Percentiles rank a stretch among this genome's conserved stretches.
Evolutionary conservation across 2,329 filamentous ascomycete genomes (phyloP).

Genomic region (Cryoendolithus antarcticus): DNA sequence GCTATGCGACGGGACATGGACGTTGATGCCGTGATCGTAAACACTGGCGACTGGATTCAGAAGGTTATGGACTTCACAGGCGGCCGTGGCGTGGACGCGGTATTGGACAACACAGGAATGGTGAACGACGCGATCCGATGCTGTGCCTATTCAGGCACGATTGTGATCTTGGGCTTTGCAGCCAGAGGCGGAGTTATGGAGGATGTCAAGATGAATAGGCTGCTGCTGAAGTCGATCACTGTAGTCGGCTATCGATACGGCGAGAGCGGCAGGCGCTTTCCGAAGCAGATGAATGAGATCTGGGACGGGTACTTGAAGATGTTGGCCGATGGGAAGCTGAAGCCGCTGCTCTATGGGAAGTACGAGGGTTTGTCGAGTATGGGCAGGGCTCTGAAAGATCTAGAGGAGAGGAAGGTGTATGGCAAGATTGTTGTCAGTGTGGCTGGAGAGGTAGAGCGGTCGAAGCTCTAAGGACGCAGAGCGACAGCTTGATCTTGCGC

Average conservation of each 20-base stretch:
- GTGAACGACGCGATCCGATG: constrained; percentile 44
- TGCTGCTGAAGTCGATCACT: constrained; percentile 41
- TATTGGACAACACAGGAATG: constrained; percentile 47
- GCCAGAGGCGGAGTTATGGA: constrained; percentile 42
- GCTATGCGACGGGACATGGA: constrained; percentile 15
- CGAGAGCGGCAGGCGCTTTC: constrained; percentile 40
- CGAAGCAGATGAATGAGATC: constrained; percentile 34
- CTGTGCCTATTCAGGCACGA: constrained; percentile 39
- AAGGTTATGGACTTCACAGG: constrained; percentile 36
- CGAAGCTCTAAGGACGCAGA: constrained; percentile 12
- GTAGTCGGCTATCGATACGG: constrained; percentile 47
- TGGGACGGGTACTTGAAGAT: constrained; percentile 41
- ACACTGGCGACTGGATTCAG: constrained; percentile 40
- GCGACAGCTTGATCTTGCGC: no score
- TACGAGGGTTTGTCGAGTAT: constrained; percentile 41
- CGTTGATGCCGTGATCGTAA: constrained; percentile 24
- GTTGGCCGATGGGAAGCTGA: constrained; percentile 35
- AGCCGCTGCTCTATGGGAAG: constrained; percentile 37
- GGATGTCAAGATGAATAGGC: constrained; percentile 40
- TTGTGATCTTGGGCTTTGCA: constrained; percentile 49
- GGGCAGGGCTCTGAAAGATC: constrained; percentile 38
- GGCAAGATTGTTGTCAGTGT: constrained; percentile 45
- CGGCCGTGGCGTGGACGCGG: constrained; percentile 42
- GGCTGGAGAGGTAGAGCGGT: constrained; percentile 12
- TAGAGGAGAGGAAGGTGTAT: constrained; percentile 38